These are phyloP conservation scores for Fomitopsis betulina DNA, from an alignment of 1,284 basidiomycete species.

Conservation along the genomic window DNA sequence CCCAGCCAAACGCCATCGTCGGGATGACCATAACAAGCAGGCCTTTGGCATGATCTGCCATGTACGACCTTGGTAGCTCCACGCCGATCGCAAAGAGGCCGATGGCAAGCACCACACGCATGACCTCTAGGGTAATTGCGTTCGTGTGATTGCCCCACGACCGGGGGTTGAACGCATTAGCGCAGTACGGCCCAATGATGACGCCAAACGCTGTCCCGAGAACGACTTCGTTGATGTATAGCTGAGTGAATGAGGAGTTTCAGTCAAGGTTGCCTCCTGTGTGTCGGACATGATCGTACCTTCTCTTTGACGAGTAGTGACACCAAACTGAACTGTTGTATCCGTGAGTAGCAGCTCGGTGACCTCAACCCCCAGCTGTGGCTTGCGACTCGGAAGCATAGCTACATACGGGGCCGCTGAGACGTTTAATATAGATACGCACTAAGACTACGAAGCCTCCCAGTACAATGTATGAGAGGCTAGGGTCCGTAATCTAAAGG, in stretches of 20 bases:
- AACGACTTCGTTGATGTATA: constrained; percentile 92
- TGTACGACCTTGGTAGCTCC: constrained; percentile 65
- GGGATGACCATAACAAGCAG: constrained; percentile 66
- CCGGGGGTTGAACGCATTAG: constrained; percentile 76
- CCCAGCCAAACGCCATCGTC: constrained; percentile 77
- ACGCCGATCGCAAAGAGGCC: constrained; percentile 74
- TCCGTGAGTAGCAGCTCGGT: not conserved
- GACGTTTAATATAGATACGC: constrained; percentile 15
- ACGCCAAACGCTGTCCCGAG: constrained; percentile 82
- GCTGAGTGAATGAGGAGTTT: constrained; percentile 25
- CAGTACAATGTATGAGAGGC: constrained; percentile 69
- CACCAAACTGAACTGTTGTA: constrained; percentile 68
- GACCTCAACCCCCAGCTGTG: no score
- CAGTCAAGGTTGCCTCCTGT: not conserved
- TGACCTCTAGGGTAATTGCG: constrained; percentile 74
- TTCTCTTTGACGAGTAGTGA: constrained; percentile 81
- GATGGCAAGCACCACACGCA: constrained; percentile 63
- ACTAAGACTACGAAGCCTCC: constrained; percentile 76
- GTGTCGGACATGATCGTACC: constrained; percentile 27
- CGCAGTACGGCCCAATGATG: constrained; percentile 69
- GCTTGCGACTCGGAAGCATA: not conserved
- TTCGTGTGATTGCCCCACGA: constrained; percentile 61
- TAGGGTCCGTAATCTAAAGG: constrained; percentile 42
- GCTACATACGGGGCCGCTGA: not conserved
- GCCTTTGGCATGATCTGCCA: constrained; percentile 56